Evolutionary conservation across 495 filamentous ascomycete species (phyloP), one percentile per base, ranked within the genome.

Genomic region (Corynascus novoguineensis): DNA sequence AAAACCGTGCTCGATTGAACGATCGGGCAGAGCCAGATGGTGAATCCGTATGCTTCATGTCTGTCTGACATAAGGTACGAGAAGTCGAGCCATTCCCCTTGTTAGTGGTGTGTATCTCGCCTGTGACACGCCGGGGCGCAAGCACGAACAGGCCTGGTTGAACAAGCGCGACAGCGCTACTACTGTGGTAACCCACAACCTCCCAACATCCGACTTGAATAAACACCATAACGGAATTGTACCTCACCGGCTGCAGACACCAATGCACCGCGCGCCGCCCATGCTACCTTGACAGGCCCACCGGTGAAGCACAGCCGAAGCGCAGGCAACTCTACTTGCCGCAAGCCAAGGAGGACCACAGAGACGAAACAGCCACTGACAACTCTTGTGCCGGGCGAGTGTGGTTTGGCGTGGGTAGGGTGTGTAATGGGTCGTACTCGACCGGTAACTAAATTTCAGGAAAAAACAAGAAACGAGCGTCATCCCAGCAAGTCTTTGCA

Each of bases 181-280:
- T 17, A 51, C n/a, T n/a, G n/a, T n/a, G n/a, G n/a, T n/a, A n/a
- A n/a, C 3, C 11, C 34, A 14, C 38, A 35, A 4, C 29, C 10
- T 15, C 29, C 25, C 2, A 12, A 4, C 25, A 22, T 19, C 17
- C 1, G n/a, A 22, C 34, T 38, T 34, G 27, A 40, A 25, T 40
- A 21, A 25, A 21, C 15, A 8, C 17, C n/a, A n/a, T n/a, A n/a
- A n/a, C n/a, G n/a, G n/a, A n/a, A 35, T 15, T 31, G 53, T 22
- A 19, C 32, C 34, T 55, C 53, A 55, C 53, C 53, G 53, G 53
- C 53, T 55, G 53, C 53, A 55, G 42, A 28, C 5, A 7, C 31
- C 42, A 55, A 40, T 40, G 53, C 41, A 55, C 53, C 42, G 24
- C 53, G 47, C 38, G 51, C 38, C 38, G 27, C 35, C 35, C 51